phyloP scores from a whole-genome alignment of 441 rosid species.

The Erodium texanum region DNA sequence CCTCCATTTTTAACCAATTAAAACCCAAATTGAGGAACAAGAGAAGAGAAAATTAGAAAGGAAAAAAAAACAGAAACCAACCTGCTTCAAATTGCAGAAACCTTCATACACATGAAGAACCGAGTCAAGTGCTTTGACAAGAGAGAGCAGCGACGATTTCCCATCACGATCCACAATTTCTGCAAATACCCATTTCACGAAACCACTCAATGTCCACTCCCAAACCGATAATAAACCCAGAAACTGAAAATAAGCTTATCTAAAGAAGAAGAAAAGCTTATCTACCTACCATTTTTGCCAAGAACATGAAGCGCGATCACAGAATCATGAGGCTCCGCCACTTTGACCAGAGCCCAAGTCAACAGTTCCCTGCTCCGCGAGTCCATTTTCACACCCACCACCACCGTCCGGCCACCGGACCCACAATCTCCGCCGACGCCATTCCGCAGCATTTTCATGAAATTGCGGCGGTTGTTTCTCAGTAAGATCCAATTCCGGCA shows the following conservation, averaged over 20 bases:
- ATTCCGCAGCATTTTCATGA: constrained; percentile 32
- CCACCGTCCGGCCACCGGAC: constrained; percentile 42
- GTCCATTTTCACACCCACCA: constrained; percentile 62
- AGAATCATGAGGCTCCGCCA: constrained; percentile 61
- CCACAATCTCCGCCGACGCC: constrained; percentile 19
- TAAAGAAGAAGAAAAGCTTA: not conserved
- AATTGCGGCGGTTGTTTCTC: not conserved
- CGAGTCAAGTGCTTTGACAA: constrained; percentile 58
- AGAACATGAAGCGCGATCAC: constrained; percentile 64
- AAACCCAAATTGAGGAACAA: not conserved
- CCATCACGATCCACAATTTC: constrained; percentile 71
- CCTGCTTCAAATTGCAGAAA: constrained; percentile 78
- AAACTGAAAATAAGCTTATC: constrained; percentile 13
- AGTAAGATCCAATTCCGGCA: constrained; percentile 12
- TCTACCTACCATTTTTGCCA: constrained; percentile 33
- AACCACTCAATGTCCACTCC: not conserved
- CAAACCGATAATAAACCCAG: not conserved
- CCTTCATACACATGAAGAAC: constrained; percentile 69
- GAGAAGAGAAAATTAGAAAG: too few relatives aligned
- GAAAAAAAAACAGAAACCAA: constrained; percentile 12
- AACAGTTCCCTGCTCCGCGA: constrained; percentile 52
- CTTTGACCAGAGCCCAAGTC: constrained; percentile 69
- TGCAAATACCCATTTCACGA: constrained; percentile 29
- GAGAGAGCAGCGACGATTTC: constrained; percentile 55
- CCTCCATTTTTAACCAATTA: constrained; percentile 8